Conservation (phyloP, 169 alveolate species). For the Plasmodium vinckei region DNA sequence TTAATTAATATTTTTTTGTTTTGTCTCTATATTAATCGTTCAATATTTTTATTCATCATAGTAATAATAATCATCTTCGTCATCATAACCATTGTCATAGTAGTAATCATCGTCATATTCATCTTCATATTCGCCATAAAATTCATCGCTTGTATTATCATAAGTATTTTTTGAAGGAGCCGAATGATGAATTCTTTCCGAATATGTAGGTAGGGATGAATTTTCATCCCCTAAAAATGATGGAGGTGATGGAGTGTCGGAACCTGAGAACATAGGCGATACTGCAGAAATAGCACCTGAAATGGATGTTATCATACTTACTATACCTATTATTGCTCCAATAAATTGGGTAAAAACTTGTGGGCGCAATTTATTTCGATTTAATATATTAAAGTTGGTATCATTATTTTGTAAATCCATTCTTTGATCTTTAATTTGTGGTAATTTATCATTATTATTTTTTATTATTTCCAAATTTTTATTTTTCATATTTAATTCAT, state of each 20-base stretch:
- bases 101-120: slow-evolving; percentile 14
- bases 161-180: not conserved
- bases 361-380: slow-evolving; percentile 30
- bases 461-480: slow-evolving; percentile 43
- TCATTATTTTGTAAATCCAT: not conserved
- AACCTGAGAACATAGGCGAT: slow-evolving; percentile 25
- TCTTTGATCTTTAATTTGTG: not conserved
- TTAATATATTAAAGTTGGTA: not conserved
- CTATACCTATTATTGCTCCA: slow-evolving; percentile 23
- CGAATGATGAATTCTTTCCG: slow-evolving; percentile 1
- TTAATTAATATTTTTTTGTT: not conserved
- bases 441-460: not conserved
- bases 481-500: slow-evolving; percentile 61
- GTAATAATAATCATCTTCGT: not conserved
- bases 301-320: slow-evolving; percentile 28
- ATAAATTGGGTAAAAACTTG: slow-evolving; percentile 51
- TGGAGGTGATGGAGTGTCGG: slow-evolving; percentile 54
- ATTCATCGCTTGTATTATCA: not conserved
- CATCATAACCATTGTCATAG: not conserved
- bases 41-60: not conserved
- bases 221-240: slow-evolving; percentile 47
- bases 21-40: not conserved
- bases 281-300: slow-evolving; percentile 72
- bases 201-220: slow-evolving; percentile 17
- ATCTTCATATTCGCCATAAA: slow-evolving; percentile 10